Evolutionary conservation across 495 filamentous ascomycete genomes (phyloP).

Genomic region (Penicillium turbatum): DNA sequence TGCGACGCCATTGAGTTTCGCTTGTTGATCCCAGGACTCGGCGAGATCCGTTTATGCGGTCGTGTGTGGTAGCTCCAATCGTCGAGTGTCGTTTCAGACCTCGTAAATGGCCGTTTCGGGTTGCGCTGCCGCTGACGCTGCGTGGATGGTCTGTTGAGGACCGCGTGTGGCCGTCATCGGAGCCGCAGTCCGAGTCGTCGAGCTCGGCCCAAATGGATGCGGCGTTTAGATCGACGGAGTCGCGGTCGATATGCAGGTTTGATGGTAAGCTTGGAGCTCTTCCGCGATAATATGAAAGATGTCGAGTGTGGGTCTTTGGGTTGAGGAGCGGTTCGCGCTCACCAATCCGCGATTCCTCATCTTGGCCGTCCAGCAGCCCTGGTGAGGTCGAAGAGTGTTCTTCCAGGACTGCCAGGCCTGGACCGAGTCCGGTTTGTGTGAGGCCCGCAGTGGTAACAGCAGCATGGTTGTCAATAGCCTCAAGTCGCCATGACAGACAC

Average conservation of each 20-base stretch:
- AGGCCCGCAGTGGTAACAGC: slow-evolving; percentile 37
- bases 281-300: slow-evolving; percentile 23
- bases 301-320: slow-evolving; percentile 13
- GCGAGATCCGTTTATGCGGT: slow-evolving; percentile 25
- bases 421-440: slow-evolving; percentile 40
- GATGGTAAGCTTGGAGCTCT: slow-evolving; percentile 39
- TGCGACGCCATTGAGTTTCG: slow-evolving; percentile 19
- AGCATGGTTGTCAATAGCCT: slow-evolving; percentile 60
- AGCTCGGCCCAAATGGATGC: slow-evolving; percentile 51
- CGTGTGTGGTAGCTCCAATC: slow-evolving; percentile 23
- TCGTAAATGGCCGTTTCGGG: slow-evolving; percentile 17
- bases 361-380: slow-evolving; percentile 22
- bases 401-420: slow-evolving; percentile 43
- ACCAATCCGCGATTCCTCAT: slow-evolving; percentile 32
- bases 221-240: slow-evolving; percentile 35
- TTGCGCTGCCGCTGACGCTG: slow-evolving; percentile 25
- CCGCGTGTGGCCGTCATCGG: slow-evolving; percentile 13
- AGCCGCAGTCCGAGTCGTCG: slow-evolving; percentile 42
- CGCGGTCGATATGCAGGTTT: slow-evolving; percentile 23
- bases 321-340: slow-evolving; percentile 42
- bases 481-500: slow-evolving; percentile 89
- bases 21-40: slow-evolving; percentile 9
- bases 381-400: slow-evolving; percentile 27
- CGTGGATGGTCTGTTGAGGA: slow-evolving; percentile 23
- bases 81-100: slow-evolving; percentile 25